Evolutionary conservation across 768 basidiomycete species (phyloP).

Genomic region (Multifurca ochricompacta): DNA sequence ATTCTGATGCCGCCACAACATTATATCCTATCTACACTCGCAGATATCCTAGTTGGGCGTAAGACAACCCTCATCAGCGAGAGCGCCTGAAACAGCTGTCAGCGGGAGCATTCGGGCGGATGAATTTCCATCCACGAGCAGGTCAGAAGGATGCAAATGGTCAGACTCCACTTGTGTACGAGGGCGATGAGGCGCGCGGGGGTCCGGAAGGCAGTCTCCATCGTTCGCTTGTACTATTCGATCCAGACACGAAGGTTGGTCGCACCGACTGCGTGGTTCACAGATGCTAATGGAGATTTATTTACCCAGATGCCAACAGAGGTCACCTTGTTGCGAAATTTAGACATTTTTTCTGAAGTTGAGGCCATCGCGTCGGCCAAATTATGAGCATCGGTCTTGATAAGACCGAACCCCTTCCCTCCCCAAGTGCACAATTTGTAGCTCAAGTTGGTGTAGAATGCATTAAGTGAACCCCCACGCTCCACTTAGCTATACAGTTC

Average conservation of each 20-base stretch:
- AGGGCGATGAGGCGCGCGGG: constrained; percentile 63
- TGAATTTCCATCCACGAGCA: constrained; percentile 49
- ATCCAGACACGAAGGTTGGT: constrained; percentile 43
- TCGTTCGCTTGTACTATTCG: constrained; percentile 43
- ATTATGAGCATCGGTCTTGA: not conserved
- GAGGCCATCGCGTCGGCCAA: not conserved
- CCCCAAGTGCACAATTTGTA: too few species aligned
- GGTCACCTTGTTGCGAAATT: constrained; percentile 51
- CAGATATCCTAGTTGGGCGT: constrained; percentile 40
- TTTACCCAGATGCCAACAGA: constrained; percentile 39
- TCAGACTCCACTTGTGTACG: constrained; percentile 46
- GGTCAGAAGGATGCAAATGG: constrained; percentile 36
- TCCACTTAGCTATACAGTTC: constrained; percentile 6
- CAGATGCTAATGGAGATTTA: not conserved
- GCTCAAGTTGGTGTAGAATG: not conserved
- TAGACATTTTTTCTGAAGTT: constrained; percentile 54
- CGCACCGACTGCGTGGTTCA: not conserved
- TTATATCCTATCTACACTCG: constrained; percentile 58
- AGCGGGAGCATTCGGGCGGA: constrained; percentile 47
- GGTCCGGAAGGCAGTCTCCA: constrained; percentile 53
- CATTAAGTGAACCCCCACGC: not conserved
- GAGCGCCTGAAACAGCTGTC: constrained; percentile 41
- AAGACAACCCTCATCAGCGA: constrained; percentile 40
- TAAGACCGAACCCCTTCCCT: too few species aligned
- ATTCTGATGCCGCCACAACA: constrained; percentile 68